Evolutionary conservation across 1,139 yeast species (phyloP).

Genomic region (Diutina scorzettiae): DNA sequence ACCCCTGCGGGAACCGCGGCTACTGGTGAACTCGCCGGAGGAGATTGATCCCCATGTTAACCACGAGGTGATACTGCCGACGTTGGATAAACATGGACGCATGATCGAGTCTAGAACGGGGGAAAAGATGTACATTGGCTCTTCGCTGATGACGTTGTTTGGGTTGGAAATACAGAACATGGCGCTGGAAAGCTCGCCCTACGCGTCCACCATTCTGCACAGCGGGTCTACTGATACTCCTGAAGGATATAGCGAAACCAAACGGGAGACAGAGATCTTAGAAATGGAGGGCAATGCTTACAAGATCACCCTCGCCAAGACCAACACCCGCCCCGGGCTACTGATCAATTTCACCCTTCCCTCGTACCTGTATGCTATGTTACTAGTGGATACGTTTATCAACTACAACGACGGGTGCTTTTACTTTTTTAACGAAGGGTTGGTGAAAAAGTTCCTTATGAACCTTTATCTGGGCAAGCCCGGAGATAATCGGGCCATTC

Average conservation of each 20-base stretch:
- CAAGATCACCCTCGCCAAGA: constrained; percentile 53
- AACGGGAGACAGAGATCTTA: constrained; percentile 34
- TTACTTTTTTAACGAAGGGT: constrained; percentile 75
- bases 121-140: constrained; percentile 63
- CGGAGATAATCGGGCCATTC: constrained; percentile 26
- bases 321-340: constrained; percentile 55
- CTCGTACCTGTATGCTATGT: constrained; percentile 64
- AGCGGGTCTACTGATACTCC: constrained; percentile 10
- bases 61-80: constrained; percentile 47
- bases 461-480: constrained; percentile 42
- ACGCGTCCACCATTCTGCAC: background rate
- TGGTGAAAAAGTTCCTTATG: constrained; percentile 53
- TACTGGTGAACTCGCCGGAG: background rate
- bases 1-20: background rate
- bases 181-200: constrained; percentile 19
- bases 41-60: background rate
- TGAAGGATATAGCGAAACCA: constrained; percentile 9
- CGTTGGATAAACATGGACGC: constrained; percentile 58
- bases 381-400: constrained; percentile 63
- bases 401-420: constrained; percentile 78
- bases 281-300: constrained; percentile 71
- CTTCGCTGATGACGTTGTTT: constrained; percentile 71
- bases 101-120: constrained; percentile 65
- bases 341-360: constrained; percentile 63
- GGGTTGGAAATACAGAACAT: constrained; percentile 64